Evolutionary conservation across 257 asterid genomes (phyloP).

Genomic region (Petunia axillaris): DNA sequence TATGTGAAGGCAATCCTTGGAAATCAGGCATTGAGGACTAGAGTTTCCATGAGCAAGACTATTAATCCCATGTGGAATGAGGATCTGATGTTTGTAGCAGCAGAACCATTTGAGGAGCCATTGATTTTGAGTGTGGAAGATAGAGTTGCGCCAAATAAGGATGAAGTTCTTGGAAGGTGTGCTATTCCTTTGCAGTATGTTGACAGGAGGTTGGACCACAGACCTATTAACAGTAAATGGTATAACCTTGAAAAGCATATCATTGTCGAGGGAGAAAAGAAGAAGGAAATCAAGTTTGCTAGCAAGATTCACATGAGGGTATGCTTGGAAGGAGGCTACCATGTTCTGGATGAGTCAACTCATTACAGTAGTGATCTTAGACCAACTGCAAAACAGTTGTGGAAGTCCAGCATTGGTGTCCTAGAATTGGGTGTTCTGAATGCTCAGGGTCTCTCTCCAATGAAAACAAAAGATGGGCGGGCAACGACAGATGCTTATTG

Average conservation of each 20-base stretch:
- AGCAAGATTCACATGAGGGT: slow-evolving; percentile 32
- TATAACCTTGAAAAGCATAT: slow-evolving; percentile 28
- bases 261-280: slow-evolving; percentile 23
- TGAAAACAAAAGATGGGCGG: slow-evolving; percentile 33
- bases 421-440: slow-evolving; percentile 33
- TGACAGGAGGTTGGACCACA: slow-evolving; percentile 30
- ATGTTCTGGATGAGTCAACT: slow-evolving; percentile 37
- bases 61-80: slow-evolving; percentile 35
- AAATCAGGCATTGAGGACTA: slow-evolving; percentile 30
- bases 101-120: slow-evolving; percentile 37
- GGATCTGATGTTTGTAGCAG: slow-evolving; percentile 35
- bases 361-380: slow-evolving; percentile 38
- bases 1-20: slow-evolving; percentile 34
- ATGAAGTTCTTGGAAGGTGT: slow-evolving; percentile 30
- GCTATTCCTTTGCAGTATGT: slow-evolving; percentile 23
- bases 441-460: slow-evolving; percentile 28
- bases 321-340: slow-evolving; percentile 34
- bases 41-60: slow-evolving; percentile 27
- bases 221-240: slow-evolving; percentile 29
- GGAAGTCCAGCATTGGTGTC: slow-evolving; percentile 30
- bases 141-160: slow-evolving; percentile 27
- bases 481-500: slow-evolving; percentile 36
- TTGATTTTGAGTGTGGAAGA: slow-evolving; percentile 31
- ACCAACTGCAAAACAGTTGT: slow-evolving; percentile 36
- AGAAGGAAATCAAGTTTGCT: slow-evolving; percentile 25